A percentile compares a stretch with the other conserved stretches of the same genome.
Conservation (phyloP, 2,329 filamentous ascomycete species). For the Zasmidium angulare region DNA sequence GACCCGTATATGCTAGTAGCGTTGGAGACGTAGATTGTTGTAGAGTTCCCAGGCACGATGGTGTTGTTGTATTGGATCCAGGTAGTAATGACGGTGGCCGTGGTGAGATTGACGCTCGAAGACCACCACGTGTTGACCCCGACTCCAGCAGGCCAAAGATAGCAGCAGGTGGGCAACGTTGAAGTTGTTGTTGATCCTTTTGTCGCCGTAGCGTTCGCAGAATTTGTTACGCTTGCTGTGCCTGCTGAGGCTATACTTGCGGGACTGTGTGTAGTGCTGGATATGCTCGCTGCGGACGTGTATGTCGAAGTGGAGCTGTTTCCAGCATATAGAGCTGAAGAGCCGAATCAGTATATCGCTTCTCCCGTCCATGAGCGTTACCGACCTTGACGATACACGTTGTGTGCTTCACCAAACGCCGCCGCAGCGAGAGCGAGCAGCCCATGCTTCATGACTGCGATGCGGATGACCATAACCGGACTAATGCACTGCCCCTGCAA, state of each 20-base stretch:
- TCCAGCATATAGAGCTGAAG: not conserved
- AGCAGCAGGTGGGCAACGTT: conserved; percentile 10
- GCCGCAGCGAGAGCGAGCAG: not conserved
- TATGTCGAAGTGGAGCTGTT: not conserved
- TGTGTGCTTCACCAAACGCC: not conserved
- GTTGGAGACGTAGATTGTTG: conserved; percentile 6
- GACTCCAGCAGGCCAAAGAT: conserved; percentile 8
- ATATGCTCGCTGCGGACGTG: not conserved
- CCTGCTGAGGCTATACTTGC: not conserved
- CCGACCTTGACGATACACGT: too few relatives aligned
- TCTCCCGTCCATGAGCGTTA: too few relatives aligned
- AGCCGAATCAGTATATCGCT: not conserved
- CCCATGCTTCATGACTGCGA: not conserved
- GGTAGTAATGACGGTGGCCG: conserved; percentile 10
- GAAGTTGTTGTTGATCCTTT: not conserved
- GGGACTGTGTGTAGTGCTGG: not conserved
- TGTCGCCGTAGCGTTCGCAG: not conserved
- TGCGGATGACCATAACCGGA: not conserved
- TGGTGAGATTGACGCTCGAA: conserved; percentile 9
- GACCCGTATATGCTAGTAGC: not conserved
- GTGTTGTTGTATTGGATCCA: conserved; percentile 16
- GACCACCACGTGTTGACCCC: conserved; percentile 15
- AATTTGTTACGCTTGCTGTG: not conserved
- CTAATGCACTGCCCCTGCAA: not conserved
- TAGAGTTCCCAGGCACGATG: conserved; percentile 9